phyloP scores from a whole-genome alignment of 2,329 filamentous ascomycete genomes.

The Parastagonospora avenae region DNA sequence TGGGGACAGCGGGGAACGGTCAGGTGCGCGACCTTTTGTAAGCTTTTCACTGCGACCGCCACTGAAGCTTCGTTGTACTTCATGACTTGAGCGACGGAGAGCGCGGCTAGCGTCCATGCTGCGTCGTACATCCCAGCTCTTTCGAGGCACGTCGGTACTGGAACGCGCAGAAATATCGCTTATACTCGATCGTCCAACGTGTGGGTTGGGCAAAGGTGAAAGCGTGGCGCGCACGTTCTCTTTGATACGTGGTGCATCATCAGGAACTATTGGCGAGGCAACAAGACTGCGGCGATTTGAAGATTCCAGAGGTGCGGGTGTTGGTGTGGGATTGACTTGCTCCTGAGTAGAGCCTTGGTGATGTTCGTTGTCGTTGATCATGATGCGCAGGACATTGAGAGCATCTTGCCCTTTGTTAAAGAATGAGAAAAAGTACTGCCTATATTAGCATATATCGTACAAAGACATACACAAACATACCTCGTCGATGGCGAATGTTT shows the following conservation, averaged over 20 bases:
- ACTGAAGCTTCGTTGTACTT: constrained; percentile 66
- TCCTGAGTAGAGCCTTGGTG: constrained; percentile 25
- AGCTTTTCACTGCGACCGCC: constrained; percentile 59
- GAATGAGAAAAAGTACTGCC: constrained; percentile 93
- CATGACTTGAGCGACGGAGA: constrained; percentile 48
- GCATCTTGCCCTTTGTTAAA: constrained; percentile 86
- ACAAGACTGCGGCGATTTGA: constrained; percentile 14
- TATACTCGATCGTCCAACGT: constrained; percentile 41
- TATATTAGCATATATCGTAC: constrained; percentile 6
- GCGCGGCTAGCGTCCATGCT: constrained; percentile 58
- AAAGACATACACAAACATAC: constrained; percentile 56
- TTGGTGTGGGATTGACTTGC: constrained; percentile 14
- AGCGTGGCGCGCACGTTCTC: constrained; percentile 53
- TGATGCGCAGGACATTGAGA: constrained; percentile 73
- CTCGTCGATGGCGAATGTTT: constrained; percentile 95
- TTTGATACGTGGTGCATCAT: constrained; percentile 34
- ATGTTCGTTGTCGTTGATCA: constrained; percentile 69
- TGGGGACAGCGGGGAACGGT: constrained; percentile 55
- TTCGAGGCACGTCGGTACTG: constrained; percentile 41
- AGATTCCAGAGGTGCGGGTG: constrained; percentile 14
- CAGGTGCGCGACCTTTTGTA: constrained; percentile 56
- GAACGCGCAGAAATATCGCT: constrained; percentile 52
- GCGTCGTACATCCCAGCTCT: constrained; percentile 49
- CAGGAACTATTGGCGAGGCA: constrained; percentile 23
- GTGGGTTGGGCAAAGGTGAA: constrained; percentile 46